Conservation (phyloP, 306 rosid genomes). For the Neltuma alba region DNA sequence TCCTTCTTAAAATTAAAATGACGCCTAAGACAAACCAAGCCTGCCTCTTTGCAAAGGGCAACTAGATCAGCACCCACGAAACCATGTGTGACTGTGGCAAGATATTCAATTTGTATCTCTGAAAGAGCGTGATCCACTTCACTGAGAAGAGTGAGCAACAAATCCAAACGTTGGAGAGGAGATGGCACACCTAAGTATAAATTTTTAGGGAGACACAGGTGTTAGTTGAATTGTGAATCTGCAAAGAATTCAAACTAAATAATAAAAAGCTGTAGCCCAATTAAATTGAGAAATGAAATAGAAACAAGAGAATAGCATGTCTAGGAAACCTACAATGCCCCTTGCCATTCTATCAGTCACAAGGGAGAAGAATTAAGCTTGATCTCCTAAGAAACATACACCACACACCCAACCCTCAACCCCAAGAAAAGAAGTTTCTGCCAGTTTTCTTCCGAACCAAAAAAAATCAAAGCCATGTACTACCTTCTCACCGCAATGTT, state of each 20-base stretch:
- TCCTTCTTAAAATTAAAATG: slow-evolving; percentile 46
- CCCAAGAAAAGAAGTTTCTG: not conserved
- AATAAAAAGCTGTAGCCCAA: not conserved
- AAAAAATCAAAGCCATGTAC: not conserved
- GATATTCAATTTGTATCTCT: slow-evolving; percentile 68
- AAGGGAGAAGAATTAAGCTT: not conserved
- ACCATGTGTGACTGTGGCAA: slow-evolving; percentile 81
- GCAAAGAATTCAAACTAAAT: slow-evolving; percentile 28
- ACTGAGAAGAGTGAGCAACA: no score
- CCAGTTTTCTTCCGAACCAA: not conserved
- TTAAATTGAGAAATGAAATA: not conserved
- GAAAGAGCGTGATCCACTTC: slow-evolving; percentile 62
- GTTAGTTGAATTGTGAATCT: slow-evolving; percentile 21
- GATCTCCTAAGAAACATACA: not conserved
- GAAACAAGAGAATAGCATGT: not conserved
- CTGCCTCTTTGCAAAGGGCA: slow-evolving; percentile 84
- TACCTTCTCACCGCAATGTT: not conserved
- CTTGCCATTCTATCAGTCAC: not conserved
- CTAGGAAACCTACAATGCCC: not conserved
- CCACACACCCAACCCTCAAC: not conserved
- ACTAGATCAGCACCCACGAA: slow-evolving; percentile 94
- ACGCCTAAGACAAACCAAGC: slow-evolving; percentile 61
- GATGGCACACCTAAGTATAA: not conserved
- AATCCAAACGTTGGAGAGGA: no score
- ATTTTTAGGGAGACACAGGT: slow-evolving; percentile 44